Evolutionary conservation across 2,329 filamentous ascomycete genomes (phyloP), one percentile per base, ranked within the genome.

Genomic region (Pseudogymnoascus sp.): DNA sequence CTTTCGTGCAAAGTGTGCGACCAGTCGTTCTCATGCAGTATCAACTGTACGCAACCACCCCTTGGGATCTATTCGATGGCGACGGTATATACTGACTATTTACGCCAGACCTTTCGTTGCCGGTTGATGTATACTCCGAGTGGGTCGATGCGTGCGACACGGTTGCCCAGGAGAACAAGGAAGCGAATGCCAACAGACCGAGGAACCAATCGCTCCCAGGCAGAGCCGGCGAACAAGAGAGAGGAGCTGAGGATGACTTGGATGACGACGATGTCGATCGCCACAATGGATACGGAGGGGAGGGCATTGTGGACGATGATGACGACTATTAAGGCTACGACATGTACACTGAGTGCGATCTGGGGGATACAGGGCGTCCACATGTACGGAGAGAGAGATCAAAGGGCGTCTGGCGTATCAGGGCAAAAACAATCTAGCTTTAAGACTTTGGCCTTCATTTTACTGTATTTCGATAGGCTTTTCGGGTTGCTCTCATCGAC

Each of bases 41-140:
- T 96, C 72, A 96, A 97, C 74, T 96, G 92, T 95, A 35, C 58
- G 29, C 44, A 44, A 40, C 24, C 13, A 21, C 47, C 47, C 26
- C 33, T 13, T 24, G 5, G 31, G 35, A 24, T 26, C 50, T 17
- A 26, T 4, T 61, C 35, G 40, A 33, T 50, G 26, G 44, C n/a
- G 17, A 58, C 63, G 9, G 62, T n/a, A 17, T 39, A 33, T 47
- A 47, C 66, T 71, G 44, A 67, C 54, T 11, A 35, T 50, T 64
- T 9, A 59, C 47, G 50, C 17, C 64, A 96, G 91, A 95, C 74
- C 85, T 97, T 26, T 95, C 90, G 26, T 90, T 89, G 11, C 84
- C 91, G 0, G 92, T 99, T 54, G 94, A 99, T 72, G 93, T 99
- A 6, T 99, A 99, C 72, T 90, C 90, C 35, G 94, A 97, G 74